Evolutionary conservation across 805 yeast genomes (phyloP).

Genomic region (Blastobotrys muscicola): DNA sequence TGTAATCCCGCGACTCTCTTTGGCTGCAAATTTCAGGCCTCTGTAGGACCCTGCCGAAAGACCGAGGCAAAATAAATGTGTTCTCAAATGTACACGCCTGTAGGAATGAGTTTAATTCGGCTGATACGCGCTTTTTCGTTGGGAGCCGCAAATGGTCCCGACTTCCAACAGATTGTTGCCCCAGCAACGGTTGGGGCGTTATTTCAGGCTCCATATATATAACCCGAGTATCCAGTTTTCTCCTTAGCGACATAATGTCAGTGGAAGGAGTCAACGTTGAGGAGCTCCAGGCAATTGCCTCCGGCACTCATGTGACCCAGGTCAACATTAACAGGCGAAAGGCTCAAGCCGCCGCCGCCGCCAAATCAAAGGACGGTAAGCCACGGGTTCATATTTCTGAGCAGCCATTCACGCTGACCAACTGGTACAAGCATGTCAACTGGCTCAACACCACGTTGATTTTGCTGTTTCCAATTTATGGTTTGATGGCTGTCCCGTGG

Average conservation of each 20-base stretch:
- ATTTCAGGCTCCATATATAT: too few relatives aligned
- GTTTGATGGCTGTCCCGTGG: slow-evolving; percentile 33
- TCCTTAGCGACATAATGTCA: not conserved
- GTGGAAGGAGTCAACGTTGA: slow-evolving; percentile 23
- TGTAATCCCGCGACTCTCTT: too few relatives aligned
- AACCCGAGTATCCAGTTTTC: not conserved
- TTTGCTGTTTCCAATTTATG: slow-evolving; percentile 45
- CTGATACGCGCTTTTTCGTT: too few relatives aligned
- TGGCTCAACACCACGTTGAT: slow-evolving; percentile 61
- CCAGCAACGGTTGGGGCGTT: too few relatives aligned
- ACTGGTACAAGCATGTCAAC: slow-evolving; percentile 65
- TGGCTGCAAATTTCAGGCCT: too few relatives aligned
- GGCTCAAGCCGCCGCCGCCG: slow-evolving; percentile 1
- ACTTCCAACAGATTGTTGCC: too few relatives aligned
- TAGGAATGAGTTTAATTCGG: not conserved
- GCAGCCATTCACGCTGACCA: slow-evolving; percentile 62
- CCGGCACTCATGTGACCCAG: slow-evolving; percentile 23
- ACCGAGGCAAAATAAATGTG: too few relatives aligned
- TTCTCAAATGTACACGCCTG: not conserved
- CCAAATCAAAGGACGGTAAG: slow-evolving; percentile 4
- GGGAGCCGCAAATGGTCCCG: too few relatives aligned
- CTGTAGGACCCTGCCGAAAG: too few relatives aligned
- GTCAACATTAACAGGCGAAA: slow-evolving; percentile 23
- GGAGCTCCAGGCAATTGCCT: slow-evolving; percentile 28
- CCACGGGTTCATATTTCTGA: slow-evolving; percentile 49